Conservation (phyloP, 192 early-diverging fungal genomes). For the Umbelopsis vinacea region DNA sequence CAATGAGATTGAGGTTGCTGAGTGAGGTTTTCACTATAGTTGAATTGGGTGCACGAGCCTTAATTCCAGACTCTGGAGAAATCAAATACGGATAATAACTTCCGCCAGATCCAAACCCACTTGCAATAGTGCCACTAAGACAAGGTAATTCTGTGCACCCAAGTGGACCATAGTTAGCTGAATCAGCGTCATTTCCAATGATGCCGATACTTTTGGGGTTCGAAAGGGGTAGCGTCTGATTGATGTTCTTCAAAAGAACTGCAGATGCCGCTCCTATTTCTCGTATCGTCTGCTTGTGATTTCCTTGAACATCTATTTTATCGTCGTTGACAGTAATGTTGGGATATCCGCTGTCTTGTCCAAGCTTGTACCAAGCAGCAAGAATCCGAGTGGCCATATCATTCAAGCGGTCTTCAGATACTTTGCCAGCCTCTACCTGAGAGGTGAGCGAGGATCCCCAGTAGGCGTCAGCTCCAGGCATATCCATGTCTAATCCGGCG, state of each 20-base stretch:
- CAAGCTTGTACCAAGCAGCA: conserved; percentile 5
- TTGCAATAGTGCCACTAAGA: conserved; percentile 23
- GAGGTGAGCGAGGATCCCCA: neutral
- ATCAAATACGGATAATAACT: conserved; percentile 28
- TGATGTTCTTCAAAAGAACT: conserved; percentile 24
- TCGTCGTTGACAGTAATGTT: conserved; percentile 1
- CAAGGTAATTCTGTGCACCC: conserved; percentile 24
- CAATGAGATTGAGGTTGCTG: conserved; percentile 1
- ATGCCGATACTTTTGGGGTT: conserved; percentile 26
- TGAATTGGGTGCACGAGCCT: neutral
- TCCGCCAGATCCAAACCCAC: conserved; percentile 26
- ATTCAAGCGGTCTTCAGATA: neutral
- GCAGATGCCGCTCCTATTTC: conserved; percentile 28
- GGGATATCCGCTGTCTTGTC: conserved; percentile 27
- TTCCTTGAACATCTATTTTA: conserved; percentile 23
- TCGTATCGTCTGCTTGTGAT: conserved; percentile 25
- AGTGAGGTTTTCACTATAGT: neutral
- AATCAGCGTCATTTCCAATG: conserved; percentile 29
- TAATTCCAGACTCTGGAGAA: conserved; percentile 14
- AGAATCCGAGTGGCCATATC: conserved; percentile 11
- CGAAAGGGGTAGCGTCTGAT: conserved; percentile 17
- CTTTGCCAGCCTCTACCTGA: neutral
- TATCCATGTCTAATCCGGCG: conserved; percentile 59
- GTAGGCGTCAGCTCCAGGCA: conserved; percentile 44
- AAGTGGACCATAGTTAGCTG: conserved; percentile 1